phyloP scores from a whole-genome alignment of 202 grass and related monocot species.

The Miscanthus sacchariflorus region DNA sequence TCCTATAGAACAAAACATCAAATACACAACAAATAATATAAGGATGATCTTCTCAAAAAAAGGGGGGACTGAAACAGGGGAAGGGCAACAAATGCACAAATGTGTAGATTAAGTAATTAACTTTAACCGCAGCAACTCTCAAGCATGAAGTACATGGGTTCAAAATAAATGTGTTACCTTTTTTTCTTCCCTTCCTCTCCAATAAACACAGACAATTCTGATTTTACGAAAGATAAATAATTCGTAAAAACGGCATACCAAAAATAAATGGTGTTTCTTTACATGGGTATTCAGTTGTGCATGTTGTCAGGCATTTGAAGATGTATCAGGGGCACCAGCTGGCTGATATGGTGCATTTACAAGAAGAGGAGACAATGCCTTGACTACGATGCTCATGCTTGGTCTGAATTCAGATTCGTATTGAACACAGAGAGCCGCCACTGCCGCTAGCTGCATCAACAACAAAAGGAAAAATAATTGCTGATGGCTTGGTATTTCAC shows the following conservation, averaged over 20 bases:
- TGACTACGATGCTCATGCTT: constrained; percentile 70
- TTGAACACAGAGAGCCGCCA: constrained; percentile 67
- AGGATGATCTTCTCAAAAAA: not conserved
- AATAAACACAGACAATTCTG: not conserved
- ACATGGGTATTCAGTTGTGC: constrained; percentile 8
- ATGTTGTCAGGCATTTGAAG: constrained; percentile 42
- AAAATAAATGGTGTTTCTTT: constrained; percentile 26
- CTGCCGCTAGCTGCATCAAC: constrained; percentile 59
- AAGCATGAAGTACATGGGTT: constrained; percentile 16
- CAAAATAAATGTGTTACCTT: not conserved
- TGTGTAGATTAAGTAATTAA: not conserved
- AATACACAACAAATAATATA: not conserved
- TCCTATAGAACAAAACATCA: not conserved
- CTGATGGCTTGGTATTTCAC: constrained; percentile 7
- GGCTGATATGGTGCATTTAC: constrained; percentile 42
- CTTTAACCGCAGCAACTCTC: not conserved
- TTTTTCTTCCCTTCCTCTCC: constrained; percentile 1
- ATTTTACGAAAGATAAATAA: not conserved
- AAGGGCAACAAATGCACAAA: not conserved
- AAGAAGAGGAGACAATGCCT: constrained; percentile 70
- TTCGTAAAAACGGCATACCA: not conserved
- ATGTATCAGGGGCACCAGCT: constrained; percentile 15
- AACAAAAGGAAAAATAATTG: constrained; percentile 33
- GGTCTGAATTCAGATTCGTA: constrained; percentile 76
- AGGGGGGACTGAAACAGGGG: not conserved